phyloP scores from a whole-genome alignment of 1,284 basidiomycete species.

The Rhodotorula sp. region DNA sequence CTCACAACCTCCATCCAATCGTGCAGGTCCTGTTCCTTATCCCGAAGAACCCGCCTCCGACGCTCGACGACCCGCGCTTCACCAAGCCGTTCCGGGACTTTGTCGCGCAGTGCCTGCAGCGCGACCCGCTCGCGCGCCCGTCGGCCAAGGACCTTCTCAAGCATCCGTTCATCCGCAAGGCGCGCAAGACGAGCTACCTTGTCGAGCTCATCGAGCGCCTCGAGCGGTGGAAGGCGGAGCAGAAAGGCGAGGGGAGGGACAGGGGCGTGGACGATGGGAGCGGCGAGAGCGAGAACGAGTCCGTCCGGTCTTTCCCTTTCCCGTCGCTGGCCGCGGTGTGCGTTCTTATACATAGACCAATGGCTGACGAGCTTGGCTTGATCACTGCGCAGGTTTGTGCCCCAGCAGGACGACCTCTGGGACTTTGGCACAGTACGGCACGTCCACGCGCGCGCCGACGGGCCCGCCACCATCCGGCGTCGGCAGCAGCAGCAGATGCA shows the following conservation, averaged over 20 bases:
- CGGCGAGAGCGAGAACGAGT: slow-evolving; percentile 55
- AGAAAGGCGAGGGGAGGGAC: slow-evolving; percentile 61
- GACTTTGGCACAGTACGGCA: slow-evolving; percentile 89
- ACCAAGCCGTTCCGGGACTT: slow-evolving; percentile 93
- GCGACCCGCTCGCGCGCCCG: slow-evolving; percentile 79
- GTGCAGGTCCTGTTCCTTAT: slow-evolving; percentile 90
- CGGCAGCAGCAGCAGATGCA: slow-evolving; percentile 14
- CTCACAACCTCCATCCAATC: not conserved
- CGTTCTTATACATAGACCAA: not conserved
- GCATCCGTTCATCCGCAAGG: slow-evolving; percentile 92
- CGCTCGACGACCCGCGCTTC: slow-evolving; percentile 71
- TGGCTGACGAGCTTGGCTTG: not conserved
- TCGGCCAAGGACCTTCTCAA: slow-evolving; percentile 91
- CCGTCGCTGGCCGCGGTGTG: not conserved
- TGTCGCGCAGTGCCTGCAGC: slow-evolving; percentile 85
- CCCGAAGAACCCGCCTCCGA: slow-evolving; percentile 93
- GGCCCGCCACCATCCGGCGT: slow-evolving; percentile 37
- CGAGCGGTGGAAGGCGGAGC: slow-evolving; percentile 84
- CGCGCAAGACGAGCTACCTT: slow-evolving; percentile 89
- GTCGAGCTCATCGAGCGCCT: slow-evolving; percentile 94
- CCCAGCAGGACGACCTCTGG: slow-evolving; percentile 73
- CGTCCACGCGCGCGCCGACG: slow-evolving; percentile 32
- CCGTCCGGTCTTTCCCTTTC: slow-evolving; percentile 54
- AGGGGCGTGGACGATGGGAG: slow-evolving; percentile 67
- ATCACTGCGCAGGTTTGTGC: not conserved